Conservation (phyloP, 2,329 filamentous ascomycete species). For the Botrytis tulipae region DNA sequence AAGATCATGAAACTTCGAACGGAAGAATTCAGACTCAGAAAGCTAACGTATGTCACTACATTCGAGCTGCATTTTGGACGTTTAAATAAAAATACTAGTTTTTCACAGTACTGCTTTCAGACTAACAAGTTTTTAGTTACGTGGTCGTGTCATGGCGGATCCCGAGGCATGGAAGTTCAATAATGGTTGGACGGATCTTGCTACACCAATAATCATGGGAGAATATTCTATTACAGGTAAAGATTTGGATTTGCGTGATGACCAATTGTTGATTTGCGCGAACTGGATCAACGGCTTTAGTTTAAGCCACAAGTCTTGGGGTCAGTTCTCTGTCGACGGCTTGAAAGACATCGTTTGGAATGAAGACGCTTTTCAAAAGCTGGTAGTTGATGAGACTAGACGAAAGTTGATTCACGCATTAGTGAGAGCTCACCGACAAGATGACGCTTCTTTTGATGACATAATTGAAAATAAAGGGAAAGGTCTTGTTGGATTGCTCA, state of each 20-base stretch:
- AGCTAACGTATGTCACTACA: not conserved
- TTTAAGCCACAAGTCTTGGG: conserved; percentile 3
- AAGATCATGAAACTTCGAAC: not conserved
- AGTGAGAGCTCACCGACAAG: conserved; percentile 7
- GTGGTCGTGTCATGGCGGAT: conserved; percentile 12
- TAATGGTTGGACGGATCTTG: not conserved
- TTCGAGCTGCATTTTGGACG: too few species aligned
- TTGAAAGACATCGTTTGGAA: conserved; percentile 10
- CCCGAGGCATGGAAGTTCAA: not conserved
- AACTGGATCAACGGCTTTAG: conserved; percentile 10
- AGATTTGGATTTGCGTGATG: not conserved
- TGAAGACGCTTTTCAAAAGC: conserved; percentile 4
- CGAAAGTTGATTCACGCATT: conserved; percentile 9
- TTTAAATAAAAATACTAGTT: too few species aligned
- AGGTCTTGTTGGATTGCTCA: conserved; percentile 12
- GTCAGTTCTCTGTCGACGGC: not conserved
- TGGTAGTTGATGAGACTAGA: conserved; percentile 11
- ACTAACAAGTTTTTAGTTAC: conserved; percentile 5
- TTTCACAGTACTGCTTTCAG: too few species aligned
- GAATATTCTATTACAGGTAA: not conserved
- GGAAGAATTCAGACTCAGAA: not conserved
- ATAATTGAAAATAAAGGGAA: conserved; percentile 17
- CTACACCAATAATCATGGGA: not conserved
- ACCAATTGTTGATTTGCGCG: conserved; percentile 7
- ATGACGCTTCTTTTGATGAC: conserved; percentile 12